phyloP scores from a whole-genome alignment of 1,284 basidiomycete genomes.

The Sanghuangporus sanghuang region DNA sequence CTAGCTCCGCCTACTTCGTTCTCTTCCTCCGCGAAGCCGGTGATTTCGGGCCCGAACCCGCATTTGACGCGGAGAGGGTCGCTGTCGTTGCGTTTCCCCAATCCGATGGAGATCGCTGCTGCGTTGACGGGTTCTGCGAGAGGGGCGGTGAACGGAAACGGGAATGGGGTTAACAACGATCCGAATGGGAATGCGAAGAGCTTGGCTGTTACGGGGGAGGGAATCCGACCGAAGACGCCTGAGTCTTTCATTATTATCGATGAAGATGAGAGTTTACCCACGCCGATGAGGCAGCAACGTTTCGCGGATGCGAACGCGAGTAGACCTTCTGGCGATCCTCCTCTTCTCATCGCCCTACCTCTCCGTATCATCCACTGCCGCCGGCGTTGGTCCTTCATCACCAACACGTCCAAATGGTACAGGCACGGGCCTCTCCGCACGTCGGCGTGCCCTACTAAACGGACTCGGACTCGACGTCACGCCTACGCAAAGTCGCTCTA shows the following conservation, averaged over 20 bases:
- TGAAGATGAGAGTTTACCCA: background rate
- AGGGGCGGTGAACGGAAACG: background rate
- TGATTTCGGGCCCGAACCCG: constrained; percentile 14
- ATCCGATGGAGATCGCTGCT: constrained; percentile 7
- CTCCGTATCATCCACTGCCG: background rate
- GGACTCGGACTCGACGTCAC: background rate
- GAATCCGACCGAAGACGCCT: background rate
- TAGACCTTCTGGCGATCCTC: background rate
- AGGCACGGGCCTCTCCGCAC: background rate
- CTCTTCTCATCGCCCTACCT: background rate
- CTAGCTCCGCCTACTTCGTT: background rate
- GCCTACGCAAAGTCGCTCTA: constrained; percentile 1
- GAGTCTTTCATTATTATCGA: constrained; percentile 8
- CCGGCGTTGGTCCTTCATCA: background rate
- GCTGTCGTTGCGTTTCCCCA: background rate
- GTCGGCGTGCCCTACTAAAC: background rate
- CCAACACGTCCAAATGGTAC: background rate
- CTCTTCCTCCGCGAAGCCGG: background rate
- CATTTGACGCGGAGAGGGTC: constrained; percentile 1
- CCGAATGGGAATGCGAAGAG: background rate
- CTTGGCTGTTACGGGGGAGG: background rate
- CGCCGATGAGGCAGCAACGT: background rate
- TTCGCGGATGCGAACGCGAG: background rate
- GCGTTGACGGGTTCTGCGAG: background rate
- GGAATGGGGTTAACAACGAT: background rate